Evolutionary conservation across 805 yeast genomes (phyloP), one percentile per base, ranked within the genome.

Genomic region (Teunomyces barrocoloradensis): DNA sequence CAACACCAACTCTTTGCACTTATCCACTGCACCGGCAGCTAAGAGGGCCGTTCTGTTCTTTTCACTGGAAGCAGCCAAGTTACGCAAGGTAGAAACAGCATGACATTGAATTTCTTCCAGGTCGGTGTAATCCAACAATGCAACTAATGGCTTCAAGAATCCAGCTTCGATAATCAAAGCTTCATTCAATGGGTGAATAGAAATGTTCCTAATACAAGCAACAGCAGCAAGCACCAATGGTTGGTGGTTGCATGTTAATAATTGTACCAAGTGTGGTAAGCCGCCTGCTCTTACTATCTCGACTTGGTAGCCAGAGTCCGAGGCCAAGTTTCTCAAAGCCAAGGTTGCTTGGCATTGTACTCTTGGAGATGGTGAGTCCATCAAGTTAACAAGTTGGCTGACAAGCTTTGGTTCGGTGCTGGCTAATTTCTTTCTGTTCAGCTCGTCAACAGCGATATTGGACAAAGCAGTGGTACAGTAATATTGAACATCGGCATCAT

Each of bases 291-390:
- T 80, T 13, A 92, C 98, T 55, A 92, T 91, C 64, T 92, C 98
- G 52, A 92, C 80, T 71, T 94, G 99, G 70, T 94, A 94, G 54
- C 90, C 86, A 13, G 94, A 89, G 69, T 94, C 99, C 3, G 96
- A 87, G 1, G 99, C 99, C 60, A 94, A 79, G 64, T 94, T 94
- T 70, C 99, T 81, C 56, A 94, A 77, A 1, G 98, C 99, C 53
- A 94, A 76, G 4, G 99, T 95, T 0, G 99, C 98, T 73, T 94
- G 99, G 69, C 99, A 94, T 69, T 94, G 97, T 30, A 94, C 97
- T 57, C 98, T 80, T 32, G 97, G 92, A 40, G 94, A 82, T 10
- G 90, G 85, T 2, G 96, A 87, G 63, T 89, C 95, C 98, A 94
- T 92, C 55, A 94, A 77, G 53, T 81, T 81, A 23, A 94, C 97